Evolutionary conservation across 2,329 filamentous ascomycete genomes (phyloP), one percentile per base, ranked within the genome.

Genomic region (Lithohypha guttulata): DNA sequence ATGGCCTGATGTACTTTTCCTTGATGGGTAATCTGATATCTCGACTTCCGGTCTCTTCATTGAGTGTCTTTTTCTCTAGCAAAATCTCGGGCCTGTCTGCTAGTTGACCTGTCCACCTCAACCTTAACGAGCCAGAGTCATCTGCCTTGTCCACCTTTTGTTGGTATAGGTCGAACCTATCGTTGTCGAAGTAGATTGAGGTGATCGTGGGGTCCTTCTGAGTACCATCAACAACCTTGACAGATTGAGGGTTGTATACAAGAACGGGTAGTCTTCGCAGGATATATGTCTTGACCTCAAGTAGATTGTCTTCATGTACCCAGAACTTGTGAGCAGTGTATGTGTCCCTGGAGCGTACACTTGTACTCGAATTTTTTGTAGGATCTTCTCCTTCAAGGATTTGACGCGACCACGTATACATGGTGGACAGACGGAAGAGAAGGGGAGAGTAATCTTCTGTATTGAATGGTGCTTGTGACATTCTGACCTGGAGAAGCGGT

Each of bases 231-330:
- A 83, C 73, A 51, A 91, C 74, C 62, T 89, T 93, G 21, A 84
- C 78, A 1, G 81, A 75, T 51, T 87, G 81, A 31, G 91, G 80
- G 57, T 91, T 95, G 63, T 95, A 98, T 15, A 98, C 80, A 11
- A 98, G 77, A 20, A 93, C 78, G 1, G 91, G 91, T 15, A 98
- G 72, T 42, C 84, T 84, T 46, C 91, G 84, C 21, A 96, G 74
- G 45, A 98, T 93, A 54, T 85, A 79, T 4, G 91, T 96, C 71
- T 96, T 95, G 58, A 96, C 85, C 65, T 98, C 91, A 51, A 96
- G 77, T 19, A 96, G 69, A 62, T 98, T 96, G 54, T 98, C 91
- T 21, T 78, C 75, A 59, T 98, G 91, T 4, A 98, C 81, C 91
- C 91, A 98, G 66, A 94, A 95, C 62, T 94, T 95, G 63, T 89